A percentile compares a stretch with the other conserved stretches of the same genome.
These are phyloP conservation scores for Chenopodium quinoa DNA, from an alignment of 148 eudicot genomes.

Conservation along the genomic window DNA sequence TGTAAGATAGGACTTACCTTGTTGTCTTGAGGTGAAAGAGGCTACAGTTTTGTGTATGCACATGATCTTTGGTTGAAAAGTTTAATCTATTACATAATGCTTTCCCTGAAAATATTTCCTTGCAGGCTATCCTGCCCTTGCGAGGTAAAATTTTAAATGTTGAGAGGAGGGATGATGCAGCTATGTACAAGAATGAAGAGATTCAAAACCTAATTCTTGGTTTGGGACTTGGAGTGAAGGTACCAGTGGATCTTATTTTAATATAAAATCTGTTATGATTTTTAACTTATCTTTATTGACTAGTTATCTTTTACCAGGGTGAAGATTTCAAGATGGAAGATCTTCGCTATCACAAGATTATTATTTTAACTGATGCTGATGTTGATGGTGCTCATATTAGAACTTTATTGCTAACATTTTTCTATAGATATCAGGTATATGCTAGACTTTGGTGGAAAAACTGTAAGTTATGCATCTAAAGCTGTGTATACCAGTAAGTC, in stretches of 20 bases:
- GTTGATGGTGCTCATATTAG: slow-evolving; percentile 99
- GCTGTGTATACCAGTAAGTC: background rate
- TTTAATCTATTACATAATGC: background rate
- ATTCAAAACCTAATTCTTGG: slow-evolving; percentile 91
- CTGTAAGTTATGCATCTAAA: background rate
- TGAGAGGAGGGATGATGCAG: slow-evolving; percentile 90
- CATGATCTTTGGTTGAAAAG: background rate
- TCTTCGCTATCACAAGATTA: slow-evolving; percentile 92
- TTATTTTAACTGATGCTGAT: slow-evolving; percentile 97
- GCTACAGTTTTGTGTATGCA: background rate
- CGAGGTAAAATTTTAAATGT: slow-evolving; percentile 94
- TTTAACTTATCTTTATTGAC: slow-evolving; percentile 16
- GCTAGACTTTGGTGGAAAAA: background rate
- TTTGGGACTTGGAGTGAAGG: slow-evolving; percentile 97
- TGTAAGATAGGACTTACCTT: background rate
- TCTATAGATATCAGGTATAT: slow-evolving; percentile 92
- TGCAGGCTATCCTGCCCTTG: slow-evolving; percentile 94
- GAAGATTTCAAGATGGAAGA: slow-evolving; percentile 89
- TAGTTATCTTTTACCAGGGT: slow-evolving; percentile 52
- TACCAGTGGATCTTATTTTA: slow-evolving; percentile 14
- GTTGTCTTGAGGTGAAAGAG: background rate
- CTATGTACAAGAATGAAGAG: slow-evolving; percentile 96
- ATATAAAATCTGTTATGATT: background rate
- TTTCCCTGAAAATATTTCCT: slow-evolving; percentile 9
- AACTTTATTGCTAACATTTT: slow-evolving; percentile 80